Evolutionary conservation across 2,329 filamentous ascomycete genomes (phyloP), one percentile per base, ranked within the genome.

Genomic region (Cladosporium sp.): DNA sequence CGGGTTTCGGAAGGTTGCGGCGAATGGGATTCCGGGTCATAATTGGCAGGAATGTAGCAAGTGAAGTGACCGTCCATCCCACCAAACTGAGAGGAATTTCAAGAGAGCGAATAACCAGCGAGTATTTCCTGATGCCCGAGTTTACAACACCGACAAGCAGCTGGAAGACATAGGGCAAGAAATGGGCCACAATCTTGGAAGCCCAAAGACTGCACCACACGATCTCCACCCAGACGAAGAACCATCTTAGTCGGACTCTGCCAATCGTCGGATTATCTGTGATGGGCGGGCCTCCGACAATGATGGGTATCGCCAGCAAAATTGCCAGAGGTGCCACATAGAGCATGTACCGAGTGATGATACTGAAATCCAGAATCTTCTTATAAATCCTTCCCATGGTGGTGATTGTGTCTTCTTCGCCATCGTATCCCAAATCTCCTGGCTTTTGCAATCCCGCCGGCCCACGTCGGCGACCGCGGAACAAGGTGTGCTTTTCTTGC

Each of bases 191-290:
- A 58, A 88, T 78, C 74, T 89, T 89, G 69, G 84, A 85, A 16
- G 80, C 80, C 87, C 87, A 89, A 66, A 89, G 77, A 71, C 84
- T 84, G 43, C 87, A 77, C 87, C 87, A 89, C 62, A 89, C 77
- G 56, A 89, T 82, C 74, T 89, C 86, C 43, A 89, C 78, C 87
- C 87, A 89, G 21, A 83, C 82, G 77, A 88, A 89, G 76, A 89
- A 86, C 81, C 84, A 87, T 62, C 84, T 79, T 48, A 88, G 80
- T 8, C 81, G 77, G 5, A 88, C 85, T 25, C 83, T 83, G 18
- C 84, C 85, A 67, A 88, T 85, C 30, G 76, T 79, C 8, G 82
- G 82, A 56, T 80, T 66, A 34, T 74, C 72, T 32, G 82, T 80
- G 39, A 63, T 63, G 23, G 73, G 81, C 0, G 83, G 85, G 6